Evolutionary conservation across 345 rosid species (phyloP), one percentile per base, ranked within the genome.

Genomic region (Populus alba): DNA sequence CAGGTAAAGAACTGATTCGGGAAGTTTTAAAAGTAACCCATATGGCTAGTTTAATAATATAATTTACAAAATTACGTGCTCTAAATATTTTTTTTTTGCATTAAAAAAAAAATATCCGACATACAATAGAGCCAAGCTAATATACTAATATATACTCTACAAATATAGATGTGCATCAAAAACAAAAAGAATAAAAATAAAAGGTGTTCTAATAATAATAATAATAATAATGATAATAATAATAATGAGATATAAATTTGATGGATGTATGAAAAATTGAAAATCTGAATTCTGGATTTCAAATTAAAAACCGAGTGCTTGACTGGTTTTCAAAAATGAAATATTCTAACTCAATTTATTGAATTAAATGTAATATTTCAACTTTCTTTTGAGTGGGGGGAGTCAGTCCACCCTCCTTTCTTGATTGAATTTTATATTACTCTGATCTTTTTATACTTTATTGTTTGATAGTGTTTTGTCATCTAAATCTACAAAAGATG

Each of bases 241-340:
- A 45, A 45, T 45, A 45, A 45, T 2, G 13, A 45, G 15, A 51
- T 45, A 5, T 17, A 51, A 17, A 16, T 5, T 51, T 51, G 57
- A 51, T 51, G 57, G 57, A 5, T 17, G 57, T 0, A 7, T 18
- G 8, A 17, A 51, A 51, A 17, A 17, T 18, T 17, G n/a, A 13
- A 16, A 49, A 49, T 17, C 7, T 49, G 7, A 17, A 41, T 39
- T 3, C 55, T n/a, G 2, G 22, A 70, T 17, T 69, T 76, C 22
- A 37, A 25, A 68, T 53, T 2, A 65, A 37, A 73, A 72, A 66
- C 66, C 79, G 73, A 85, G 72, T 70, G 81, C 74, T 79, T 66
- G 72, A 85, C 67, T 74, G 71, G 81, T 78, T 72, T 78, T 76
- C 72, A 75, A 79, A 66, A 66, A 73, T 43, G 71, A 77, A 76